Percentiles rank a stretch among this genome's conserved stretches.
Evolutionary conservation across 148 eudicot genomes (phyloP).

Genomic region (Nepenthes gracilis): DNA sequence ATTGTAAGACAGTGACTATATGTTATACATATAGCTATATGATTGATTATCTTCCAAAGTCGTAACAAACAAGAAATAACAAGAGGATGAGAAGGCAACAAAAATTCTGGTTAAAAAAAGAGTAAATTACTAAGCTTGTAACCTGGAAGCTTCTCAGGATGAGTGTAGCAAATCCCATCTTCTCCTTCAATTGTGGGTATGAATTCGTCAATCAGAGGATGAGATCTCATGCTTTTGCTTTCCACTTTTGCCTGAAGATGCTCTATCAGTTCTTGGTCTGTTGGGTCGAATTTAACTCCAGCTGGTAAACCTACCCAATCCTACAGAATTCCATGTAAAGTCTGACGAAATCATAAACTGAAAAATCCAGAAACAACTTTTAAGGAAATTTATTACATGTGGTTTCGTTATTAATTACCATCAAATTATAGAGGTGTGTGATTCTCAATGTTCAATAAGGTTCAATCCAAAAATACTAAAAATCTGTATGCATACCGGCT

Average conservation of each 20-base stretch:
- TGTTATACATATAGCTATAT: no score
- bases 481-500: constrained; percentile 48
- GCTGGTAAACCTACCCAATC: constrained; percentile 99
- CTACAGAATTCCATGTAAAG: constrained; percentile 20
- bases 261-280: constrained; percentile 96
- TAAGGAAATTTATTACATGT: neutral
- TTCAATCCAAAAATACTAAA: no score
- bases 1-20: no score
- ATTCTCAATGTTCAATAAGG: no score
- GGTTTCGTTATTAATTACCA: no score
- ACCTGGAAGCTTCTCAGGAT: constrained; percentile 99
- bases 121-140: neutral
- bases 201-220: constrained; percentile 94
- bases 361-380: neutral
- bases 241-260: constrained; percentile 95
- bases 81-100: neutral
- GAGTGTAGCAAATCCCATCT: constrained; percentile 99
- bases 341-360: neutral
- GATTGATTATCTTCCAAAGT: constrained; percentile 15
- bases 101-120: neutral
- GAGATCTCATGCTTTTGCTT: constrained; percentile 60
- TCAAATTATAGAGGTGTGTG: no score
- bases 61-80: constrained; percentile 18
- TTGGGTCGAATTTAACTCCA: constrained; percentile 98
- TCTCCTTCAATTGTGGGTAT: constrained; percentile 97